Conservation (phyloP, 441 rosid genomes). For the Aleurites moluccanus region DNA sequence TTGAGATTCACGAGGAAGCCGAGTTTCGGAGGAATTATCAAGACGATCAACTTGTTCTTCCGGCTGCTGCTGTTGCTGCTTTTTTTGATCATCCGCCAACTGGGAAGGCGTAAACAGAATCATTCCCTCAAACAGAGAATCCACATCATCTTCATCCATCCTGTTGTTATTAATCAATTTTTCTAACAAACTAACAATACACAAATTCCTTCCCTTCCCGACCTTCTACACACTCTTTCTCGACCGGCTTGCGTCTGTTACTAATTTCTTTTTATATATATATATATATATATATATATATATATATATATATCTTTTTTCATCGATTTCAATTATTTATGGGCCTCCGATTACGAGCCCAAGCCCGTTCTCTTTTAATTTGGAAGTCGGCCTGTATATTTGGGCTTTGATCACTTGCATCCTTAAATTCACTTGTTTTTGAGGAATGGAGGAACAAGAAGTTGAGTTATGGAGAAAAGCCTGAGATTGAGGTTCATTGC, state of each 20-base stretch:
- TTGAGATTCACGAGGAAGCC: conserved; percentile 24
- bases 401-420: no score
- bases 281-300: no score
- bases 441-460: no score
- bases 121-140: conserved; percentile 91
- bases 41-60: conserved; percentile 10
- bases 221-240: neutral
- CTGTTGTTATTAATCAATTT: neutral
- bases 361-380: no score
- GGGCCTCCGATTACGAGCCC: no score
- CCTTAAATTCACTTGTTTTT: no score
- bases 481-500: no score
- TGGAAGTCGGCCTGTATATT: no score
- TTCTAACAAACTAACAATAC: neutral
- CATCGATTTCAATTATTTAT: no score
- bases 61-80: conserved; percentile 1
- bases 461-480: no score
- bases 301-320: no score
- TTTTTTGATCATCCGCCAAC: conserved; percentile 18
- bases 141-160: conserved; percentile 57
- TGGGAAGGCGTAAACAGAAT: conserved; percentile 64
- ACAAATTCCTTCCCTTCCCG: neutral
- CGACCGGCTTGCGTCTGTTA: neutral
- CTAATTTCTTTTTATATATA: no score
- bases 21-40: neutral